Percentiles rank a stretch among this genome's conserved stretches.
Conservation (phyloP, 805 yeast genomes). For the Phaffomyces opuntiae region DNA sequence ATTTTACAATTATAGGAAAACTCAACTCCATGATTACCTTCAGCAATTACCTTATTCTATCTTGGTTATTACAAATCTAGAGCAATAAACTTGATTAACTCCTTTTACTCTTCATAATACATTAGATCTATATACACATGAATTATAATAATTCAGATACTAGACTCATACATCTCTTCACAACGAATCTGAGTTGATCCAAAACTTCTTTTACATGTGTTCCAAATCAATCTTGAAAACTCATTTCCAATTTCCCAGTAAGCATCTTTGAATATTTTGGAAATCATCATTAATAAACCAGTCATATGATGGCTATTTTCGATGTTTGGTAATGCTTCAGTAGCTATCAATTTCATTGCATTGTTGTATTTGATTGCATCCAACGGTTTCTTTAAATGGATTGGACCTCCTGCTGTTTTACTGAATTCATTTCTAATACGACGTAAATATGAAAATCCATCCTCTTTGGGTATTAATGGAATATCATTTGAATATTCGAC, state of each 20-base stretch:
- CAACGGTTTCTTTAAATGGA: slow-evolving; percentile 25
- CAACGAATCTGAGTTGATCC: slow-evolving; percentile 42
- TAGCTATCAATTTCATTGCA: slow-evolving; percentile 34
- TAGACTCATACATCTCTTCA: slow-evolving; percentile 40
- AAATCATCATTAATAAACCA: slow-evolving; percentile 46
- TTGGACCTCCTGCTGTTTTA: slow-evolving; percentile 24
- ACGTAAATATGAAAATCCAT: slow-evolving; percentile 43
- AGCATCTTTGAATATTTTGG: slow-evolving; percentile 32
- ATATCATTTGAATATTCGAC: slow-evolving; percentile 14
- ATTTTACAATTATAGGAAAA: too few relatives aligned
- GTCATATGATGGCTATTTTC: slow-evolving; percentile 41
- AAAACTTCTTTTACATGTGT: slow-evolving; percentile 47
- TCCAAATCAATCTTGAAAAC: slow-evolving; percentile 42
- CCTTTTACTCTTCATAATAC: too few relatives aligned
- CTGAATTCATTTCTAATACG: slow-evolving; percentile 40
- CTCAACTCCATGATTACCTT: too few relatives aligned
- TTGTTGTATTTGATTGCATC: slow-evolving; percentile 34
- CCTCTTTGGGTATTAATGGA: slow-evolving; percentile 33
- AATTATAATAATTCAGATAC: neutral
- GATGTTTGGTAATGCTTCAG: slow-evolving; percentile 29
- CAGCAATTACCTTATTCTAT: too few relatives aligned
- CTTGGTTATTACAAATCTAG: too few relatives aligned
- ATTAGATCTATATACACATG: neutral
- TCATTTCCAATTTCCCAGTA: slow-evolving; percentile 56
- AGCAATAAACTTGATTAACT: too few relatives aligned